Evolutionary conservation across 2,329 filamentous ascomycete genomes (phyloP).

Genomic region (Bipolaris zeicola): DNA sequence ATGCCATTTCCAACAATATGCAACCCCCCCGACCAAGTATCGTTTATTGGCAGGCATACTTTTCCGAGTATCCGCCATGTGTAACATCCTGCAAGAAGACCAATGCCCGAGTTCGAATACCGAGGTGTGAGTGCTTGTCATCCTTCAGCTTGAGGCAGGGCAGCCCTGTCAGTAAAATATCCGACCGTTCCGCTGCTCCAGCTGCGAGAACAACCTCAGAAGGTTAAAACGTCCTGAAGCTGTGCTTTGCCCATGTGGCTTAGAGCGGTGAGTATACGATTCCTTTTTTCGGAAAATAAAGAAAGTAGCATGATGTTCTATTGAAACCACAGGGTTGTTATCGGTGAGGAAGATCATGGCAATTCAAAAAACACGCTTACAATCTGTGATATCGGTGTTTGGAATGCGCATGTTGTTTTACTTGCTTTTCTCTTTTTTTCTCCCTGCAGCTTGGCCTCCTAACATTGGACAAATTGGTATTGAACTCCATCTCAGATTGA

Average conservation of each 20-base stretch:
- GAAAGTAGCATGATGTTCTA: too few relatives aligned
- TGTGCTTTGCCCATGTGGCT: neutral
- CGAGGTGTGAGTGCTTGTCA: neutral
- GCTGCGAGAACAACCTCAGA: neutral
- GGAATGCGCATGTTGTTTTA: too few relatives aligned
- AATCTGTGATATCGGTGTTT: too few relatives aligned
- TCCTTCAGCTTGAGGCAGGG: neutral
- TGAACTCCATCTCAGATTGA: too few relatives aligned
- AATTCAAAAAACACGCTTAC: too few relatives aligned
- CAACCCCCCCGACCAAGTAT: neutral
- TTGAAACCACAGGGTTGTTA: too few relatives aligned
- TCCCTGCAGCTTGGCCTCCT: too few relatives aligned
- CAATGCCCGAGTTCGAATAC: neutral
- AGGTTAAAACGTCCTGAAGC: neutral
- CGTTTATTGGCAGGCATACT: neutral
- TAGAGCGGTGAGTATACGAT: neutral
- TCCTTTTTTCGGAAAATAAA: neutral
- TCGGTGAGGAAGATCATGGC: too few relatives aligned
- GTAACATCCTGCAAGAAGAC: neutral
- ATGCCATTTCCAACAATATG: neutral
- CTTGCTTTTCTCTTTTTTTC: too few relatives aligned
- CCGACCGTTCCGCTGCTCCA: neutral
- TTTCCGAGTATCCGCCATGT: neutral
- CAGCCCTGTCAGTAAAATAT: neutral
- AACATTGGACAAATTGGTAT: too few relatives aligned